These are phyloP conservation scores for Ustilago shanxiensis DNA, from an alignment of 1,284 basidiomycete species.

Conservation along the genomic window DNA sequence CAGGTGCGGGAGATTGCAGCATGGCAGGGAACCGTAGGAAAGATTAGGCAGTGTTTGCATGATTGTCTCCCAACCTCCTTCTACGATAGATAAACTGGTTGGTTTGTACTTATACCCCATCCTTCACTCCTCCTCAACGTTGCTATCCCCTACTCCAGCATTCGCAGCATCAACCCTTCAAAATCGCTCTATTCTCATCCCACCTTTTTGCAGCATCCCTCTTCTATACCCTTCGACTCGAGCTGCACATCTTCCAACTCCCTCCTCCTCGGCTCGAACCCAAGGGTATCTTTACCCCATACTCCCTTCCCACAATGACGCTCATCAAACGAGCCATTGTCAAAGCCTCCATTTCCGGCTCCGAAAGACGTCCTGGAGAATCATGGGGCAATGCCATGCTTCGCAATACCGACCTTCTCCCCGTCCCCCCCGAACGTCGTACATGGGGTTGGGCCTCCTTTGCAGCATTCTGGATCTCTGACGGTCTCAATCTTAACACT, in stretches of 20 bases:
- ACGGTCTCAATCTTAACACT: constrained; percentile 63
- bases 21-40: too few relatives aligned
- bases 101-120: background rate
- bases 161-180: background rate
- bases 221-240: background rate
- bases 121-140: background rate
- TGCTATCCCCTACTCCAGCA: background rate
- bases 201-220: background rate
- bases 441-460: constrained; percentile 57
- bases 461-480: constrained; percentile 64
- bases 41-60: too few relatives aligned
- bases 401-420: constrained; percentile 58
- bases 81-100: background rate
- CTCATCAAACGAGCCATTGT: constrained; percentile 35
- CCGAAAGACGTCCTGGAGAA: constrained; percentile 43
- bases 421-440: constrained; percentile 55
- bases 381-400: constrained; percentile 42
- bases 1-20: too few relatives aligned
- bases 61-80: too few relatives aligned
- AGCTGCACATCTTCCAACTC: background rate
- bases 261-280: background rate
- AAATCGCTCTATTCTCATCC: background rate
- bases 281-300: too few relatives aligned
- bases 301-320: constrained; percentile 22
- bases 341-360: constrained; percentile 41